Conservation (phyloP, 257 asterid species). For the Henckelia pumila region DNA sequence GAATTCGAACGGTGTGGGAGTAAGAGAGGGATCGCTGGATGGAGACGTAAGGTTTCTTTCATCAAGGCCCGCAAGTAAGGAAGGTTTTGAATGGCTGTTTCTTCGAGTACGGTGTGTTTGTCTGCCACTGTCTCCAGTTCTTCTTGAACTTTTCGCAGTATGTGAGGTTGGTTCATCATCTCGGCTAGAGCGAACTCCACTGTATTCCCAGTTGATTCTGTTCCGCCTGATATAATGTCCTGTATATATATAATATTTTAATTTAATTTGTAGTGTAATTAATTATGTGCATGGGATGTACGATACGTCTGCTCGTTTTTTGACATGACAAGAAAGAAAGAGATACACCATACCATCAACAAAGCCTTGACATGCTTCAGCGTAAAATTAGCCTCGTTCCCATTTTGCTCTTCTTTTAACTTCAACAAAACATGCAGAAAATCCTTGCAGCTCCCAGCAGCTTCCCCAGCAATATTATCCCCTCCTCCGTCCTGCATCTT, state of each 20-base stretch:
- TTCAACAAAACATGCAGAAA: slow-evolving; percentile 51
- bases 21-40: slow-evolving; percentile 65
- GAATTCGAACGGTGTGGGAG: slow-evolving; percentile 65
- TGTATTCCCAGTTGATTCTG: no score
- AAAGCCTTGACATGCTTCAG: slow-evolving; percentile 65
- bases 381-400: slow-evolving; percentile 50
- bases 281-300: no score
- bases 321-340: no score
- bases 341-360: no score
- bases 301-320: no score
- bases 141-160: no score
- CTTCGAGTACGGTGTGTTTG: slow-evolving; percentile 52
- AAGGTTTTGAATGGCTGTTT: slow-evolving; percentile 45
- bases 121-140: slow-evolving; percentile 38
- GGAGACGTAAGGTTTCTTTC: slow-evolving; percentile 65
- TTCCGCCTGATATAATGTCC: no score
- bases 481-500: neutral
- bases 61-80: slow-evolving; percentile 54
- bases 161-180: no score
- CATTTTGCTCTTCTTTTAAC: slow-evolving; percentile 50
- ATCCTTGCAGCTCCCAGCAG: slow-evolving; percentile 50
- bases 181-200: no score
- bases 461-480: neutral
- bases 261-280: no score
- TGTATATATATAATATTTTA: no score